A percentile compares a stretch with the other conserved stretches of the same genome.
Conservation (phyloP, 495 filamentous ascomycete species). For the Lasiosphaeria miniovina region DNA sequence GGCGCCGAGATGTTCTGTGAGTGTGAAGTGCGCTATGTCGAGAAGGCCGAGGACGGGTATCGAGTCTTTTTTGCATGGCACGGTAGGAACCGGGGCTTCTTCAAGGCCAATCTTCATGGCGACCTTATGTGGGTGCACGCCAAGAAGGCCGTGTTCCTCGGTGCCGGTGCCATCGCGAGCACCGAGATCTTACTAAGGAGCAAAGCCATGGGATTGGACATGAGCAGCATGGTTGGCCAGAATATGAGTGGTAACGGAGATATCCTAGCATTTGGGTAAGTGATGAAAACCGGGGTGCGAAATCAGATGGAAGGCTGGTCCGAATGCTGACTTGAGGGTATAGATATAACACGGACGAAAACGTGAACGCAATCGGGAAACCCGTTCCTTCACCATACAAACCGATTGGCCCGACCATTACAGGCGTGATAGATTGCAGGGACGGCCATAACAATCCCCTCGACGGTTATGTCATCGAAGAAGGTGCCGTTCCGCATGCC, state of each 20-base stretch:
- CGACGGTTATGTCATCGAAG: conserved; percentile 63
- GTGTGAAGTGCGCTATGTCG: conserved; percentile 65
- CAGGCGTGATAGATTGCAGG: conserved; percentile 61
- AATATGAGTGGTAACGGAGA: conserved; percentile 69
- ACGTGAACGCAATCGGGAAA: conserved; percentile 55
- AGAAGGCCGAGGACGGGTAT: conserved; percentile 55
- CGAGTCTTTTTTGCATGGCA: conserved; percentile 66
- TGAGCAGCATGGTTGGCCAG: conserved; percentile 56
- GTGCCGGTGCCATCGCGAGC: conserved; percentile 58
- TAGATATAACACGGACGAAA: conserved; percentile 56
- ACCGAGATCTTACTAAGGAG: conserved; percentile 67
- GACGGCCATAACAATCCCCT: conserved; percentile 49
- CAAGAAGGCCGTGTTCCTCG: conserved; percentile 57
- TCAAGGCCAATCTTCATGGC: conserved; percentile 54
- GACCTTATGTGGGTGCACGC: conserved; percentile 70
- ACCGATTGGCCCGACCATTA: conserved; percentile 64
- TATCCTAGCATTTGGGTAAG: conserved; percentile 59
- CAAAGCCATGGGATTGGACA: conserved; percentile 54
- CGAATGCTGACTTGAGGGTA: conserved; percentile 11
- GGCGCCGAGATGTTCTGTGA: conserved; percentile 72
- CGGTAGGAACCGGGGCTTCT: conserved; percentile 54
- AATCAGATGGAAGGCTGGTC: not conserved
- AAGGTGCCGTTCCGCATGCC: conserved; percentile 59
- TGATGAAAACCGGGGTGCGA: not conserved
- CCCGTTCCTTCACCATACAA: conserved; percentile 44